Evolutionary conservation across 2,329 filamentous ascomycete genomes (phyloP), one percentile per base, ranked within the genome.

Genomic region (Apiospora arundinis): DNA sequence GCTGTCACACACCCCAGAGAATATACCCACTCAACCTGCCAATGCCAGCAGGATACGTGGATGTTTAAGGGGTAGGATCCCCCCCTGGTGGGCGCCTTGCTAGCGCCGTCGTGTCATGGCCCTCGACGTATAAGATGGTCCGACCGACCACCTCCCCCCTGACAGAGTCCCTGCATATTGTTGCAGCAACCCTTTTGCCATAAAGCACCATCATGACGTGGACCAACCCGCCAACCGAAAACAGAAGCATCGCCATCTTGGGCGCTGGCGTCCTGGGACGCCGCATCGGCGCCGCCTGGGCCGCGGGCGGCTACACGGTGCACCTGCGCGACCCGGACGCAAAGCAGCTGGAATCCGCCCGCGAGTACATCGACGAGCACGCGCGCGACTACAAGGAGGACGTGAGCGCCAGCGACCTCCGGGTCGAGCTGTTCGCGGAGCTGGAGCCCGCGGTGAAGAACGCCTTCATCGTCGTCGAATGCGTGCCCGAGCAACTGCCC

Each of bases 251-350:
- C 37, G 75, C 78, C 5, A 74, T 85, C 18, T 76, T 85, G 25
- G 84, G 83, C 2, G 83, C 77, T 7, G 84, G 84, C 0, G 83
- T 85, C 0, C 77, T 85, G 0, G 84, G 84, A 6, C 82, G 84
- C 11, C 79, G 84, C 21, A 83, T 85, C 18, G 81, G 79, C 4
- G 80, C 79, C 37, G 77, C 74, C 60, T 86, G 82, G 82, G 80
- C 79, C 12, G 78, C 83, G 0, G 81, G 78, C 6, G 85, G 86
- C 2, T 84, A 82, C 73, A 74, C 82, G 25, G 84, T 86, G 9
- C 71, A 78, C 32, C 80, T 87, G 70, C 79, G 82, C 16, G 86
- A 87, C 32, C 84, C 83, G 0, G 80, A 77, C 49, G 46, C 76
- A 3, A 76, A 83, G 48, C 80, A 83, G 45, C 78, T 80, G 8